These are phyloP conservation scores for Pistacia integerrima DNA, from an alignment of 345 rosid species.

Conservation along the genomic window DNA sequence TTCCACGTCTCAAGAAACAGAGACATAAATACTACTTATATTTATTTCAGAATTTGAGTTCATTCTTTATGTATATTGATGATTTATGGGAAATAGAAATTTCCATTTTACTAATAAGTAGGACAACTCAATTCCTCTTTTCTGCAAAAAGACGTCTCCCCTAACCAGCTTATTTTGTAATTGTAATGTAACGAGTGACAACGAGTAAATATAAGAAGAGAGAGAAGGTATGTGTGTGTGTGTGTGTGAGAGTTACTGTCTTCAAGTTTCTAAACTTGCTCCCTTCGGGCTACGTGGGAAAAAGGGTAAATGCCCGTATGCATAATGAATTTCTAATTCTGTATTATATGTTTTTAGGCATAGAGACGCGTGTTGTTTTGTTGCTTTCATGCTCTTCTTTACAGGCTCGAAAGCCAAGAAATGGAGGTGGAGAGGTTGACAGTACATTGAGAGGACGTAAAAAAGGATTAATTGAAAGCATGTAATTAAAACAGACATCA, in stretches of 20 bases:
- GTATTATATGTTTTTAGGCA: constrained; percentile 14
- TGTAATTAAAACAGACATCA: constrained; percentile 21
- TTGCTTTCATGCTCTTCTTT: constrained; percentile 37
- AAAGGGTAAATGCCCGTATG: constrained; percentile 2
- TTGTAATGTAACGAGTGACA: neutral
- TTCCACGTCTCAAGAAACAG: neutral
- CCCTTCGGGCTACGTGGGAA: neutral
- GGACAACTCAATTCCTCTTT: constrained; percentile 28
- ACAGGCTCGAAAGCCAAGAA: constrained; percentile 39
- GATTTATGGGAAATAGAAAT: neutral
- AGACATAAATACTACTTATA: neutral
- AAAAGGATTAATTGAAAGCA: constrained; percentile 17
- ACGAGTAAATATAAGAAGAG: constrained; percentile 1
- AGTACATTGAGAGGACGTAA: constrained; percentile 14
- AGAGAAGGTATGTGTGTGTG: neutral
- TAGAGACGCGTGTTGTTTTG: constrained; percentile 21
- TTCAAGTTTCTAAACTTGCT: constrained; percentile 18
- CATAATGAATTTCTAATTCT: neutral
- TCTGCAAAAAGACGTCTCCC: constrained; percentile 13
- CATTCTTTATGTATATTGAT: neutral
- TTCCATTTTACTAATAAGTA: neutral
- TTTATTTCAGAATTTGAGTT: neutral
- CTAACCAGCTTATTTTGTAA: neutral
- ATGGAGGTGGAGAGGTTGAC: constrained; percentile 1
- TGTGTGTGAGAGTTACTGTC: neutral